Percentiles rank a stretch among this genome's conserved stretches.
Conservation (phyloP, 345 rosid species). For the Tarenaya hassleriana region DNA sequence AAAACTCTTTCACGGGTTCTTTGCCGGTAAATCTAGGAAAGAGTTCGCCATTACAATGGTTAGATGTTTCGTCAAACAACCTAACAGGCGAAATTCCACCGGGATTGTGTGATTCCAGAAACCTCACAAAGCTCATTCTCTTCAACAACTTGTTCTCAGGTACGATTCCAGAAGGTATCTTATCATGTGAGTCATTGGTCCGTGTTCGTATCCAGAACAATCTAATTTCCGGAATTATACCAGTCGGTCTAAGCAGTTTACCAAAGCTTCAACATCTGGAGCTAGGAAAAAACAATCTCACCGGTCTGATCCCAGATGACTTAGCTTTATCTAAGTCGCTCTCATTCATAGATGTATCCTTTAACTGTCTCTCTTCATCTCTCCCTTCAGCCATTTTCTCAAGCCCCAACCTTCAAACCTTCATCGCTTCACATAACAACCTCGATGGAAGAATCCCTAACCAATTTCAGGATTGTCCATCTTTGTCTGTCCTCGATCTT, state of each 20-base stretch:
- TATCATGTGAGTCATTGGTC: slow-evolving; percentile 53
- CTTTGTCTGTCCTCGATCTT: slow-evolving; percentile 68
- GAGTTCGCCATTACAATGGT: slow-evolving; percentile 54
- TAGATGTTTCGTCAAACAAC: slow-evolving; percentile 67
- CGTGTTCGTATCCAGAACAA: slow-evolving; percentile 75
- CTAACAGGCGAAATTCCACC: slow-evolving; percentile 61
- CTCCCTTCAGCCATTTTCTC: slow-evolving; percentile 70
- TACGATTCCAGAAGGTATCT: slow-evolving; percentile 43
- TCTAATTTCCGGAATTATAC: slow-evolving; percentile 58
- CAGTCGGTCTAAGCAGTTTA: slow-evolving; percentile 57
- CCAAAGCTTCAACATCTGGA: slow-evolving; percentile 76
- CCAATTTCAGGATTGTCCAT: slow-evolving; percentile 73
- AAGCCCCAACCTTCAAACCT: slow-evolving; percentile 57
- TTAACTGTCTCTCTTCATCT: slow-evolving; percentile 57
- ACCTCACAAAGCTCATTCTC: slow-evolving; percentile 76
- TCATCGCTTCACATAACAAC: slow-evolving; percentile 68
- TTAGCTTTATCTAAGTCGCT: slow-evolving; percentile 54
- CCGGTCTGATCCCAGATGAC: slow-evolving; percentile 69
- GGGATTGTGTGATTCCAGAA: slow-evolving; percentile 50
- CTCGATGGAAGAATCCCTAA: slow-evolving; percentile 58
- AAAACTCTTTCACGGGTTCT: slow-evolving; percentile 53
- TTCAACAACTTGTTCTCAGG: slow-evolving; percentile 73
- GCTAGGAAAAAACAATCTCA: slow-evolving; percentile 68
- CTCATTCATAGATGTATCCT: slow-evolving; percentile 75
- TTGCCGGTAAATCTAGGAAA: slow-evolving; percentile 55